Evolutionary conservation across 1,284 basidiomycete species (phyloP).

Genomic region (Cryptococcus amylolentus): DNA sequence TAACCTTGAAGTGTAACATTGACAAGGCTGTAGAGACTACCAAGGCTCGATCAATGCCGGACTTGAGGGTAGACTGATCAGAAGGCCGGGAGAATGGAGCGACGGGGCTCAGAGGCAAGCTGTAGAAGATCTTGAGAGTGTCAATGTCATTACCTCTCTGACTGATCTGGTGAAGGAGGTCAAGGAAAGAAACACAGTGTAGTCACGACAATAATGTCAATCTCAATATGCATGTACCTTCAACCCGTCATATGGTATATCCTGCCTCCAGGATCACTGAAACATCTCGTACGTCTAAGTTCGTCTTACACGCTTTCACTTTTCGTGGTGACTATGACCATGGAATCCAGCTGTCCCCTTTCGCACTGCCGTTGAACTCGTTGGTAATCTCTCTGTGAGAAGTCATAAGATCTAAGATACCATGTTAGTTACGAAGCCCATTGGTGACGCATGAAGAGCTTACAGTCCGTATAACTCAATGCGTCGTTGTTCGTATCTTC

Average conservation of each 20-base stretch:
- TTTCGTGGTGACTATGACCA: conserved; percentile 20
- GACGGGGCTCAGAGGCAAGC: conserved; percentile 41
- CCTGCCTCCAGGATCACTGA: too few species aligned
- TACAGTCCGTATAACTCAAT: conserved; percentile 82
- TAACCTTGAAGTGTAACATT: not conserved
- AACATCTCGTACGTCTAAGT: too few species aligned
- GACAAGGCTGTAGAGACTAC: conserved; percentile 37
- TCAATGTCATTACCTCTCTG: conserved; percentile 28
- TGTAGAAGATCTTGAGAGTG: conserved; percentile 32
- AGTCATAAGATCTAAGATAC: conserved; percentile 41
- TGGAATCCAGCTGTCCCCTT: conserved; percentile 45
- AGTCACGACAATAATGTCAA: not conserved
- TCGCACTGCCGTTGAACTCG: conserved; percentile 44
- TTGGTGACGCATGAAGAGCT: conserved; percentile 39
- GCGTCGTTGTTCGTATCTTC: conserved; percentile 97
- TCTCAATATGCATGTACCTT: too few species aligned
- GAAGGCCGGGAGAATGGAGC: conserved; percentile 43
- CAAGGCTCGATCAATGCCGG: conserved; percentile 34
- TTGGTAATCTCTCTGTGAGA: conserved; percentile 50
- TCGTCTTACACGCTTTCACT: too few species aligned
- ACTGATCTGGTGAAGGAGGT: conserved; percentile 30
- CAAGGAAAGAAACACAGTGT: conserved; percentile 7
- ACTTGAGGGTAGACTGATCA: conserved; percentile 40
- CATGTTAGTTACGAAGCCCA: not conserved
- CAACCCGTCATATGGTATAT: too few species aligned